phyloP scores from a whole-genome alignment of 164 flowering plant species.

The Chimonanthus praecox region DNA sequence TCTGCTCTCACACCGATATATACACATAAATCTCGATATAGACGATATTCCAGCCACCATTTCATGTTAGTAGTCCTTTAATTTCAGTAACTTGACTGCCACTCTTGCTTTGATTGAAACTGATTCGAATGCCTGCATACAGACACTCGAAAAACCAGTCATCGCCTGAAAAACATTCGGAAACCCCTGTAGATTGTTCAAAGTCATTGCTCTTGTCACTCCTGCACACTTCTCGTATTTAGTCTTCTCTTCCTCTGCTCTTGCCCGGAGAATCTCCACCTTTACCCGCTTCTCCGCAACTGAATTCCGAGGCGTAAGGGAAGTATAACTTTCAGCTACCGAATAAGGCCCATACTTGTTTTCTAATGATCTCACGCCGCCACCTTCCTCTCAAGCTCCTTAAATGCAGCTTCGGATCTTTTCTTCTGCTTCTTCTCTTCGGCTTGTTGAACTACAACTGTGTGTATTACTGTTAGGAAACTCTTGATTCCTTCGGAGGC shows the following conservation, averaged over 20 bases:
- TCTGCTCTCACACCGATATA: background rate
- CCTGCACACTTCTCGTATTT: constrained; percentile 68
- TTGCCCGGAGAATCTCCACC: constrained; percentile 56
- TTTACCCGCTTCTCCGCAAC: constrained; percentile 64
- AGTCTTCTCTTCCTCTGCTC: constrained; percentile 82
- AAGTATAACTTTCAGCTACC: constrained; percentile 24
- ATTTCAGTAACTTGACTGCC: constrained; percentile 35
- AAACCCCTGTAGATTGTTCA: constrained; percentile 83
- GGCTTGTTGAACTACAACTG: constrained; percentile 70
- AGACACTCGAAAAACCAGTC: constrained; percentile 86
- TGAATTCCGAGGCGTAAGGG: constrained; percentile 22
- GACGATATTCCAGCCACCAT: background rate
- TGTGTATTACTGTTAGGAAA: constrained; percentile 65
- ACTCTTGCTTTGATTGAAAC: constrained; percentile 55
- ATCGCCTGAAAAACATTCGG: constrained; percentile 86
- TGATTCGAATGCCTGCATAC: constrained; percentile 70
- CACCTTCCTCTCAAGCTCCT: constrained; percentile 68
- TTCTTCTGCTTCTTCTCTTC: constrained; percentile 86
- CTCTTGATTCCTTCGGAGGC: constrained; percentile 96
- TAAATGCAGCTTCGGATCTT: constrained; percentile 58
- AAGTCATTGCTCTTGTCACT: constrained; percentile 72
- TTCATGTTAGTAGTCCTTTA: constrained; percentile 50
- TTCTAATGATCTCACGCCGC: constrained; percentile 56
- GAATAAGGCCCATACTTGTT: constrained; percentile 57
- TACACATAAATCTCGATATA: background rate